phyloP scores from a whole-genome alignment of 192 early-diverging fungal genomes.

The Coemansia sp. region DNA sequence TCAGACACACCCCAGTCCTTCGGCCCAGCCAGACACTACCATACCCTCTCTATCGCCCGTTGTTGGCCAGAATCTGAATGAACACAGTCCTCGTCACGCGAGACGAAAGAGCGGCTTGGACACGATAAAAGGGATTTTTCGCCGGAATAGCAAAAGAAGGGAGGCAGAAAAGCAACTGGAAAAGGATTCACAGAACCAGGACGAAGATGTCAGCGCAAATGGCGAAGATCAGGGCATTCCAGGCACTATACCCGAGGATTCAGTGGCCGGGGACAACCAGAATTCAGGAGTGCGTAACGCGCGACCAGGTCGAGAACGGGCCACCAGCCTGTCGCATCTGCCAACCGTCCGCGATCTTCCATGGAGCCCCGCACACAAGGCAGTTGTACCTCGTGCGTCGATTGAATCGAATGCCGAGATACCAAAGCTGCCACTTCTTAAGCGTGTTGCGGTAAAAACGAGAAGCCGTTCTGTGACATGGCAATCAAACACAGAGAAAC shows the following conservation, averaged over 20 bases:
- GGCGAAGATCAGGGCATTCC: constrained; percentile 6
- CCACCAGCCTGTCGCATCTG: constrained; percentile 18
- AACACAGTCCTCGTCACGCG: constrained; percentile 7
- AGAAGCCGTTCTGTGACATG: constrained; percentile 26
- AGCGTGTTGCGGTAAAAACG: constrained; percentile 26
- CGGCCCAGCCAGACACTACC: not conserved
- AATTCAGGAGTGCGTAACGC: not conserved
- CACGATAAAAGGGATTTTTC: constrained; percentile 32
- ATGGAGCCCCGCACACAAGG: constrained; percentile 13
- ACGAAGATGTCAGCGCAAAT: not conserved
- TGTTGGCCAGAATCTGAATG: not conserved
- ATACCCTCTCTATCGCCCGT: not conserved
- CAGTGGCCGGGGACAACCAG: constrained; percentile 4
- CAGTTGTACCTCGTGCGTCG: constrained; percentile 2
- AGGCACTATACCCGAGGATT: constrained; percentile 17
- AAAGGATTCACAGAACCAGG: not conserved
- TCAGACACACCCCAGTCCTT: not conserved
- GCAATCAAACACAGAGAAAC: constrained; percentile 3
- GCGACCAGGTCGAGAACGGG: constrained; percentile 15
- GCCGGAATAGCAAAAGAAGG: constrained; percentile 24
- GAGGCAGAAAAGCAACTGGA: not conserved
- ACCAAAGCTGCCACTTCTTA: constrained; percentile 19
- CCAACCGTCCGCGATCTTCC: not conserved
- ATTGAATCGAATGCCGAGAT: not conserved
- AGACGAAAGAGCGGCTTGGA: constrained; percentile 37